Conservation (phyloP, 352 stramenopile species). For the Globisporangium abappressorium region DNA sequence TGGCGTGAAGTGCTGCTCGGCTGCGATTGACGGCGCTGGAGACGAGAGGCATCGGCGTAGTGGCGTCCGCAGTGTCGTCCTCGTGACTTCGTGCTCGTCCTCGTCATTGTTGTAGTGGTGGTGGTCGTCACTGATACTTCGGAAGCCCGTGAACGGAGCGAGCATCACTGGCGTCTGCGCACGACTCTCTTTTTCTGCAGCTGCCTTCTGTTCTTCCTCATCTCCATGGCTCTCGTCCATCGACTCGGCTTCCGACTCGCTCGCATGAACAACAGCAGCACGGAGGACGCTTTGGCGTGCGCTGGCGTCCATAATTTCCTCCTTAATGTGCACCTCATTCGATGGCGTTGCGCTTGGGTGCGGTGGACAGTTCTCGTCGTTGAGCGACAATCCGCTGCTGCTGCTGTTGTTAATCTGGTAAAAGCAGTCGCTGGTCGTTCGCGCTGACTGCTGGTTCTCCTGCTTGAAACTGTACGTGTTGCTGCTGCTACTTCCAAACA, state of each 20-base stretch:
- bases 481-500: conserved; percentile 23
- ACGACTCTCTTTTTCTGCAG: background rate
- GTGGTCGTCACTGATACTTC: conserved; percentile 18
- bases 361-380: conserved; percentile 1
- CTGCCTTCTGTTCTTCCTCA: conserved; percentile 7
- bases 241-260: conserved; percentile 7
- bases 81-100: background rate
- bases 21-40: conserved; percentile 17
- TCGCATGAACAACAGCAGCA: background rate
- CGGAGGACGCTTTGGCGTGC: background rate
- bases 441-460: background rate
- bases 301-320: conserved; percentile 8
- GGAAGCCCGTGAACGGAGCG: conserved; percentile 4
- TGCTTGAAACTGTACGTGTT: conserved; percentile 12
- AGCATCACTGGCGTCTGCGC: conserved; percentile 16
- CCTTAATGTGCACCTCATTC: conserved; percentile 13
- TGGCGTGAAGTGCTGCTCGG: conserved; percentile 23
- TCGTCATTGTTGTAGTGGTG: conserved; percentile 12
- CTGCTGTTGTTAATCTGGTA: background rate
- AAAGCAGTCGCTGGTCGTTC: background rate
- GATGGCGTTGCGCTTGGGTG: background rate
- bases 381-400: background rate
- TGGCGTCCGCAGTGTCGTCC: conserved; percentile 36
- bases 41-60: conserved; percentile 31
- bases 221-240: conserved; percentile 3